phyloP scores from a whole-genome alignment of 1,139 yeast genomes.

The Eremothecium gossypii region DNA sequence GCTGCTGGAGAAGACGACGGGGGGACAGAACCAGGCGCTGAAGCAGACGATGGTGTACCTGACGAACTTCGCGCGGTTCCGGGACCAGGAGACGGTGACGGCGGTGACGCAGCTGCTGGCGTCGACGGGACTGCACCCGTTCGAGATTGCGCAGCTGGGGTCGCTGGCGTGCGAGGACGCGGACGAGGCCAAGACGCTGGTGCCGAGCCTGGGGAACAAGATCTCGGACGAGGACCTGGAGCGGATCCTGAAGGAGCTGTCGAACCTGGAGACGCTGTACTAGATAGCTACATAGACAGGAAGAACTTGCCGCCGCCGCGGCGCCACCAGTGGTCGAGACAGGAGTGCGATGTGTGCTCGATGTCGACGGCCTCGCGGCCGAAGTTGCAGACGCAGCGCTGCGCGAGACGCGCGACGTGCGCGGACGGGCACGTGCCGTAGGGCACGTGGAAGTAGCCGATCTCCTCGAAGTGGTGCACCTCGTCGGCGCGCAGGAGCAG shows the following conservation, averaged over 20 bases:
- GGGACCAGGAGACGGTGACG: conserved; percentile 84
- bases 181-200: conserved; percentile 91
- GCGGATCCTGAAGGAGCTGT: conserved; percentile 74
- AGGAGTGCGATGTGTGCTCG: conserved; percentile 57
- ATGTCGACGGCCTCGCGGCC: conserved; percentile 37
- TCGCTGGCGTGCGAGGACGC: conserved; percentile 93
- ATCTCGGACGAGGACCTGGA: conserved; percentile 83
- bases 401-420: conserved; percentile 39
- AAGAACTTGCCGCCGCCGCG: conserved; percentile 43
- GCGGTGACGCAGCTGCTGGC: conserved; percentile 85
- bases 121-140: conserved; percentile 80
- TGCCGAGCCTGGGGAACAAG: conserved; percentile 76
- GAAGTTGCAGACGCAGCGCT: conserved; percentile 63
- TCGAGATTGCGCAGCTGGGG: conserved; percentile 91
- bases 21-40: conserved; percentile 63
- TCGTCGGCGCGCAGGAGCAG: conserved; percentile 57
- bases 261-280: conserved; percentile 48
- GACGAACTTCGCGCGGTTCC: conserved; percentile 77
- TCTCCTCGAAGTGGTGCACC: conserved; percentile 82
- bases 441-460: conserved; percentile 82
- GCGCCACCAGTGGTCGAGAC: conserved; percentile 83
- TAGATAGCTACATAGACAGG: conserved; percentile 16
- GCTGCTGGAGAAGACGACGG: conserved; percentile 34
- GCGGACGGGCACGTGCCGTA: conserved; percentile 72
- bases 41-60: conserved; percentile 88